phyloP scores from a whole-genome alignment of 129 eudicot species.

The Kitagawia praeruptora region DNA sequence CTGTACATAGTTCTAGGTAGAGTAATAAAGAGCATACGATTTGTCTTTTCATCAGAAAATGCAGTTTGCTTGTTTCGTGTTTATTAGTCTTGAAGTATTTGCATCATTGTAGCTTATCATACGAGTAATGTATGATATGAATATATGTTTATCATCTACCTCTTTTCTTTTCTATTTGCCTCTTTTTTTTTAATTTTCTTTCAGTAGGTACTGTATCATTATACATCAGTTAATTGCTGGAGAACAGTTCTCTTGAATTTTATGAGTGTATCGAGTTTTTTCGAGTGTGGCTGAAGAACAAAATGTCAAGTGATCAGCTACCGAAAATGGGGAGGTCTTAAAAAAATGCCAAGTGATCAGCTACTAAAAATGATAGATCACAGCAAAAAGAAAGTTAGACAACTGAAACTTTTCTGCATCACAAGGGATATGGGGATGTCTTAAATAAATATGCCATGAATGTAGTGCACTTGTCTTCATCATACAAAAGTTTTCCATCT shows the following conservation, averaged over 20 bases:
- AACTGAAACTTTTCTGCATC: conserved; percentile 6
- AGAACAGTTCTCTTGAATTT: conserved; percentile 7
- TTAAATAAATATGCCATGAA: background rate
- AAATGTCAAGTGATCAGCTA: too few species aligned
- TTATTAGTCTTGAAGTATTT: background rate
- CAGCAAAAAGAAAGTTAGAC: background rate
- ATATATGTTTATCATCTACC: background rate
- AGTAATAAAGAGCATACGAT: background rate
- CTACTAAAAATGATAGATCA: conserved; percentile 12
- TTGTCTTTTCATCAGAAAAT: background rate
- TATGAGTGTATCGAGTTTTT: background rate
- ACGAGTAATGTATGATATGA: background rate
- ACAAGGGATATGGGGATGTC: conserved; percentile 2
- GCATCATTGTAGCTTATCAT: background rate
- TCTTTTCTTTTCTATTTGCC: too few species aligned
- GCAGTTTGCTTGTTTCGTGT: background rate
- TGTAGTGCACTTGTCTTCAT: background rate
- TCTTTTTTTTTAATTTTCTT: background rate
- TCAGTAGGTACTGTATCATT: background rate
- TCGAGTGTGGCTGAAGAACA: background rate
- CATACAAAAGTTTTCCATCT: conserved; percentile 1
- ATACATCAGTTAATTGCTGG: background rate
- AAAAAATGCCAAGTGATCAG: conserved; percentile 11
- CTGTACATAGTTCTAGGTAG: background rate
- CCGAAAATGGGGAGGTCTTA: too few species aligned